phyloP scores from a whole-genome alignment of 73 alveolate genomes.

The Paramecium tetraurelia region DNA sequence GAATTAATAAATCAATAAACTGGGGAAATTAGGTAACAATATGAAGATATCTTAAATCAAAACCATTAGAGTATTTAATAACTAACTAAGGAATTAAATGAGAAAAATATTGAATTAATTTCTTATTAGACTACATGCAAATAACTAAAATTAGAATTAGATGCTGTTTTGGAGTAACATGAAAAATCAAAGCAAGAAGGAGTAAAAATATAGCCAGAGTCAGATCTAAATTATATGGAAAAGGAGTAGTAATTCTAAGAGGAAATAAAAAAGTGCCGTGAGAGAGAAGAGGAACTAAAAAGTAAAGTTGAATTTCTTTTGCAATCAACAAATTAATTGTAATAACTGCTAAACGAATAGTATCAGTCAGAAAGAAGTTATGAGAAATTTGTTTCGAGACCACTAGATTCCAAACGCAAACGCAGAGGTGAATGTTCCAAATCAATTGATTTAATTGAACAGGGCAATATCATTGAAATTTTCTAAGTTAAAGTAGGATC shows the following conservation, averaged over 20 bases:
- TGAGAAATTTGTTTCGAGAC: not conserved
- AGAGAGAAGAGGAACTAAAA: not conserved
- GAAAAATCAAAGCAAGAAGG: not conserved
- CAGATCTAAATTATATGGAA: not conserved
- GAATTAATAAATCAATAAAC: not conserved
- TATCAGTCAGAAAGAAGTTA: not conserved
- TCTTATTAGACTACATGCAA: not conserved
- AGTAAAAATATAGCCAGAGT: not conserved
- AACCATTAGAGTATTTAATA: not conserved
- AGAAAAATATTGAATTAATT: not conserved
- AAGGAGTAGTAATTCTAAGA: not conserved
- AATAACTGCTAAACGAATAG: constrained; percentile 4
- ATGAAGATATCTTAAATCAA: not conserved
- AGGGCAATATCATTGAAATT: not conserved
- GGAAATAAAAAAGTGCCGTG: not conserved
- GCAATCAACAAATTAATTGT: constrained; percentile 1
- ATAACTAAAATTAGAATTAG: not conserved
- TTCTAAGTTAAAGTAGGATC: not conserved
- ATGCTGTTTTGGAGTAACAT: not conserved
- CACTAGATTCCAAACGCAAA: not conserved
- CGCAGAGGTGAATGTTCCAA: not conserved
- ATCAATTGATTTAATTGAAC: not conserved
- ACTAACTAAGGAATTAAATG: not conserved
- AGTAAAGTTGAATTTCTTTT: not conserved
- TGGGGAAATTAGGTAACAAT: not conserved